A percentile compares a stretch with the other conserved stretches of the same genome.
Conservation (phyloP, 805 yeast genomes). For the Yarrowia sp. region DNA sequence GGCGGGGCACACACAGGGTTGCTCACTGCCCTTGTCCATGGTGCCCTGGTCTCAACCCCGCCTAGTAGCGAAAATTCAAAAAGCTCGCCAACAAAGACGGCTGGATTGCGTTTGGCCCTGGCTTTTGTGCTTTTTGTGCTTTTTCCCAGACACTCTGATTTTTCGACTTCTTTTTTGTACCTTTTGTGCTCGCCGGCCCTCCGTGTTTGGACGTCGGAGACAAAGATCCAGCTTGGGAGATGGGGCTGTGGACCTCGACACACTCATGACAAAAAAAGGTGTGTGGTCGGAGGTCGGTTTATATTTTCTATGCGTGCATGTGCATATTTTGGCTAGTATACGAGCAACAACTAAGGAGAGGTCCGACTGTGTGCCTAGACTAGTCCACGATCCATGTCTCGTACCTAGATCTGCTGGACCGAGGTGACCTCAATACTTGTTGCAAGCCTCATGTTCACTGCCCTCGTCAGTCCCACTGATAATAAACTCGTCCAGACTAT, state of each 20-base stretch:
- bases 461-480: too few relatives aligned
- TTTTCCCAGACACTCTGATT: too few relatives aligned
- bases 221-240: too few relatives aligned
- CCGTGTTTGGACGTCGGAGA: too few relatives aligned
- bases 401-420: too few relatives aligned
- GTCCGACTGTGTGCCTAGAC: background rate
- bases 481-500: too few relatives aligned
- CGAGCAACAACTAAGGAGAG: slow-evolving; percentile 9
- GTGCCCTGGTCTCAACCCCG: slow-evolving; percentile 23
- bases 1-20: slow-evolving; percentile 15
- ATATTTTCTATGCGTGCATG: background rate
- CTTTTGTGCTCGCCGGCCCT: too few relatives aligned
- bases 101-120: background rate
- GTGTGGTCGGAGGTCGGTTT: slow-evolving; percentile 4
- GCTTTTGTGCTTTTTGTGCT: background rate
- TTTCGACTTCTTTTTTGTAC: too few relatives aligned
- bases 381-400: too few relatives aligned
- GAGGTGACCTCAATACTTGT: too few relatives aligned
- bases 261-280: too few relatives aligned
- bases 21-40: slow-evolving; percentile 12
- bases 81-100: background rate
- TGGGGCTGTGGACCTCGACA: slow-evolving; percentile 13
- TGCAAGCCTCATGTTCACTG: too few relatives aligned
- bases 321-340: slow-evolving; percentile 15
- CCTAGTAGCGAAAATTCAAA: slow-evolving; percentile 8